Conservation (phyloP, 129 eudicot genomes). For the Chrysanthemum lavandulifolium region DNA sequence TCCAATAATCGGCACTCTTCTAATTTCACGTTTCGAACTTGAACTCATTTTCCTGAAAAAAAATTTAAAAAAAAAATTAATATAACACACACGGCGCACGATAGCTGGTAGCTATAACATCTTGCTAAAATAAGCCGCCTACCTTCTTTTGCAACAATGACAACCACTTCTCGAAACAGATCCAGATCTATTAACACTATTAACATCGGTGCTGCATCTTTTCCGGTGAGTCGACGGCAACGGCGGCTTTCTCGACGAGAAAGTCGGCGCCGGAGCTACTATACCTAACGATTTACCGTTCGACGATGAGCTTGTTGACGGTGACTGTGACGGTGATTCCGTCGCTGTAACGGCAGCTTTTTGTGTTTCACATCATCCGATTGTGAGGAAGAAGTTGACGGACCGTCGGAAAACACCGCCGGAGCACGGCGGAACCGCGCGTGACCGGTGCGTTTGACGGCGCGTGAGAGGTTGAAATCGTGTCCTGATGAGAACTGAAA, state of each 20-base stretch:
- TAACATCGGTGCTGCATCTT: conserved; percentile 48
- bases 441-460: conserved; percentile 62
- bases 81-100: conserved; percentile 22
- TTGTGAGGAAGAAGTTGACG: conserved; percentile 35
- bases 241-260: conserved; percentile 62
- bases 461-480: neutral
- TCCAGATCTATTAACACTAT: conserved; percentile 26
- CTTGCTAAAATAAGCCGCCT: conserved; percentile 23
- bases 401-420: conserved; percentile 14
- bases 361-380: conserved; percentile 18
- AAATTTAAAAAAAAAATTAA: neutral
- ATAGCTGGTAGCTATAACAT: neutral
- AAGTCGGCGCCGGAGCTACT: conserved; percentile 42
- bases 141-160: conserved; percentile 71
- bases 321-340: conserved; percentile 26
- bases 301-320: conserved; percentile 55
- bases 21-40: conserved; percentile 36
- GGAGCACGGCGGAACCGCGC: conserved; percentile 85
- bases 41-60: conserved; percentile 42
- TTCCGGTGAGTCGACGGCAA: conserved; percentile 50
- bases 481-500: conserved; percentile 11
- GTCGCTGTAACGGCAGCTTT: neutral
- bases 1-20: conserved; percentile 56
- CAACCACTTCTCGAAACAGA: conserved; percentile 33
- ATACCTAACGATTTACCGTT: conserved; percentile 49